Conservation (phyloP, 2,329 filamentous ascomycete species). For the Cladosporium sp. region DNA sequence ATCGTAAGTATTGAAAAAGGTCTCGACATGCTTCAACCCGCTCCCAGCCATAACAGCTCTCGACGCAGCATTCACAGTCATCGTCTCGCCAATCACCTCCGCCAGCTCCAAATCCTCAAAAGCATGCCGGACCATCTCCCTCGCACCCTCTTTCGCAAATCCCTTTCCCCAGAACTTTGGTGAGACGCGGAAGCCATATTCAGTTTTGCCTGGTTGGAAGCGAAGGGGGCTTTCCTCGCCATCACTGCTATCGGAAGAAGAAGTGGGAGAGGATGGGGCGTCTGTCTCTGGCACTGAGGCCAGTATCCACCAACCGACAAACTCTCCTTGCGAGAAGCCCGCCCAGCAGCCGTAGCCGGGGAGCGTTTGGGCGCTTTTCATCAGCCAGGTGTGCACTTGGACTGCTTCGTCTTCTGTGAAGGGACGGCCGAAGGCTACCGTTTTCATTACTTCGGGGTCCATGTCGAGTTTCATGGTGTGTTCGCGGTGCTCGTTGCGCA, state of each 20-base stretch:
- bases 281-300: conserved; percentile 16
- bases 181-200: conserved; percentile 28
- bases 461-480: conserved; percentile 12
- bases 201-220: conserved; percentile 14
- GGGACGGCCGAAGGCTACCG: conserved; percentile 9
- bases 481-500: conserved; percentile 4
- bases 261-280: neutral
- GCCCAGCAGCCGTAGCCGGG: conserved; percentile 13
- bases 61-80: conserved; percentile 30
- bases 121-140: conserved; percentile 27
- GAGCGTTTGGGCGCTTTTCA: neutral
- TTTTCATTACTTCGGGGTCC: conserved; percentile 14
- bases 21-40: conserved; percentile 11
- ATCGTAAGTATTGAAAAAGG: conserved; percentile 13
- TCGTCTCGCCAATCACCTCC: conserved; percentile 28
- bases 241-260: neutral
- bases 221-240: neutral
- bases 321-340: conserved; percentile 18
- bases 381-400: conserved; percentile 12
- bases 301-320: conserved; percentile 32
- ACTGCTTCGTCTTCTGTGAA: conserved; percentile 13
- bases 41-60: conserved; percentile 18
- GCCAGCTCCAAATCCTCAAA: conserved; percentile 26
- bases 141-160: conserved; percentile 30
- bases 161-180: conserved; percentile 31